Conservation (phyloP, 1,284 basidiomycete species). For the Ganoderma meredithae region DNA sequence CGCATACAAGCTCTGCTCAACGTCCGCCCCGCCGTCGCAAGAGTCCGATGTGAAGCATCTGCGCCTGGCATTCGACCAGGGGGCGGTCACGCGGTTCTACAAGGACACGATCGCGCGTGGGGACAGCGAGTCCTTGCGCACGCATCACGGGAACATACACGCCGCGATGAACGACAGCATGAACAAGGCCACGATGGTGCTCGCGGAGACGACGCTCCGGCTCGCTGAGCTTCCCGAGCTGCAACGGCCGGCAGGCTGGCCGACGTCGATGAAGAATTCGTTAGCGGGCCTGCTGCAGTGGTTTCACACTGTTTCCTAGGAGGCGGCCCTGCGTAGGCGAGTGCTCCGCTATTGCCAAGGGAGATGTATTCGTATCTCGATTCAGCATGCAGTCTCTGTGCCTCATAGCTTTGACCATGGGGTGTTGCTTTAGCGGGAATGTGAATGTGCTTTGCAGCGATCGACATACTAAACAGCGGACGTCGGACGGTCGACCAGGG, state of each 20-base stretch:
- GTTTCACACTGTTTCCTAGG: not conserved
- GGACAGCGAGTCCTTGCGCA: not conserved
- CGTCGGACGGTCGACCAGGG: too few species aligned
- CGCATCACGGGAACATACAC: not conserved
- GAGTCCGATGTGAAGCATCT: not conserved
- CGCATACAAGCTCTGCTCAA: not conserved
- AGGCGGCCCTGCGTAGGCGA: not conserved
- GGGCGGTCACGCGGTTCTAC: not conserved
- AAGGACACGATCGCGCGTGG: not conserved
- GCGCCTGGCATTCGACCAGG: not conserved
- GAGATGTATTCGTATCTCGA: too few species aligned
- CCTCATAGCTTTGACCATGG: too few species aligned
- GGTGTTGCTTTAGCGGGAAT: too few species aligned
- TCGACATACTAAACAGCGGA: too few species aligned
- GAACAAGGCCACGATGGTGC: slow-evolving; percentile 5
- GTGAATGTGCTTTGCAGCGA: too few species aligned
- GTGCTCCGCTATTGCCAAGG: too few species aligned
- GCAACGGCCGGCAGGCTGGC: not conserved
- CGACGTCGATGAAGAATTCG: not conserved
- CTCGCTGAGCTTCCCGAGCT: slow-evolving; percentile 8
- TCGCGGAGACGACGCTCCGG: slow-evolving; percentile 20
- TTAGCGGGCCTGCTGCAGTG: not conserved
- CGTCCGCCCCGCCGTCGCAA: not conserved
- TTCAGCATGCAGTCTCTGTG: too few species aligned
- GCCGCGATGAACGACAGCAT: not conserved